Evolutionary conservation across 2,329 filamentous ascomycete species (phyloP).

Genomic region (Penicillium sumatraense): DNA sequence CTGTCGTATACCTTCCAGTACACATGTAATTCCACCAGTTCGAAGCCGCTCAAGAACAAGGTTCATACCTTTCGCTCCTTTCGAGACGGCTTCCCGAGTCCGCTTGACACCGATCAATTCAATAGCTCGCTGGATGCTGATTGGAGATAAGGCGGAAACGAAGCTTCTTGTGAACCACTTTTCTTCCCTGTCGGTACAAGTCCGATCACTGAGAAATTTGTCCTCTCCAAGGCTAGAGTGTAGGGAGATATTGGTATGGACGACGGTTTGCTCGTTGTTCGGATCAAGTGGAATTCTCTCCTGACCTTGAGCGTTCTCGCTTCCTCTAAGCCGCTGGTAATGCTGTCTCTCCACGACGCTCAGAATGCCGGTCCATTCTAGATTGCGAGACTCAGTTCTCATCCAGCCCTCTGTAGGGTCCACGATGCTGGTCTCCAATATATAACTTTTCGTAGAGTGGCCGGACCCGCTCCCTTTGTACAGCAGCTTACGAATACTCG

Average conservation of each 20-base stretch:
- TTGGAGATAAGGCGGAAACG: background rate
- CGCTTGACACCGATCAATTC: background rate
- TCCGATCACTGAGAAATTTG: background rate
- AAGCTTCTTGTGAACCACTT: background rate
- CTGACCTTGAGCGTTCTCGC: constrained; percentile 24
- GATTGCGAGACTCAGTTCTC: constrained; percentile 66
- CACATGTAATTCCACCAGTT: background rate
- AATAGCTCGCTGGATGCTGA: background rate
- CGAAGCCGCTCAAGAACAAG: background rate
- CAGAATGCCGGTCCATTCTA: constrained; percentile 69
- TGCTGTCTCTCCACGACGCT: constrained; percentile 66
- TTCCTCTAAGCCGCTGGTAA: constrained; percentile 54
- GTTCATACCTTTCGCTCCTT: background rate
- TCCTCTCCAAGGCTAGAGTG: background rate
- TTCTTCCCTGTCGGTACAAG: background rate
- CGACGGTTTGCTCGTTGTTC: background rate
- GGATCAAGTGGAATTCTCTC: constrained; percentile 19
- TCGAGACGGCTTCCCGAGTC: background rate
- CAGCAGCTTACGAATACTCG: constrained; percentile 64
- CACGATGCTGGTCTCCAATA: constrained; percentile 66
- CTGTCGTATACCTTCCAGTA: background rate
- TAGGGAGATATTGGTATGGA: background rate
- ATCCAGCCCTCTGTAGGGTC: constrained; percentile 68
- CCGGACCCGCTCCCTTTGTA: constrained; percentile 63
- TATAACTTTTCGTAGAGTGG: constrained; percentile 64